Conservation (phyloP, 129 eudicot species). For the Helichrysum umbraculigerum region DNA sequence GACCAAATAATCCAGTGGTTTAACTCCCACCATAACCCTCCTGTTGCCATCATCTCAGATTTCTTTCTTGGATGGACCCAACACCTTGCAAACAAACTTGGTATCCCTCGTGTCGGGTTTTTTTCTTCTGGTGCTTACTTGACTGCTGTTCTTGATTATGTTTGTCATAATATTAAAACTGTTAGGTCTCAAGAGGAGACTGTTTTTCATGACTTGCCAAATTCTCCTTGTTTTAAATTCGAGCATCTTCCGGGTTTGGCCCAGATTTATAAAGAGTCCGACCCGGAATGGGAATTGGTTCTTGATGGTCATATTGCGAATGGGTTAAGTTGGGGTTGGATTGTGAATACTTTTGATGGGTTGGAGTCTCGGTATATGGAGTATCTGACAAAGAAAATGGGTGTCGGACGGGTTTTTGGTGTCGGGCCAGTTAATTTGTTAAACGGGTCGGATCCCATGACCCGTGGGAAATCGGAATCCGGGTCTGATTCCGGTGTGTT, state of each 20-base stretch:
- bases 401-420: slow-evolving; percentile 47
- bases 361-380: slow-evolving; percentile 51
- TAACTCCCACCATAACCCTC: slow-evolving; percentile 50
- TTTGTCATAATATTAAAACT: slow-evolving; percentile 26
- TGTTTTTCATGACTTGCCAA: slow-evolving; percentile 42
- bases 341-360: slow-evolving; percentile 56
- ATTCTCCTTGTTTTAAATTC: slow-evolving; percentile 40
- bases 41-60: slow-evolving; percentile 66
- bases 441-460: slow-evolving; percentile 6
- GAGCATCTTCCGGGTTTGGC: slow-evolving; percentile 56
- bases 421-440: slow-evolving; percentile 47
- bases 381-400: slow-evolving; percentile 27
- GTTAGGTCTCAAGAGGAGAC: slow-evolving; percentile 25
- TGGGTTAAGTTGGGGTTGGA: slow-evolving; percentile 55
- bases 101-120: slow-evolving; percentile 52
- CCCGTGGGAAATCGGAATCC: slow-evolving; percentile 12
- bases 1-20: slow-evolving; percentile 53
- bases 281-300: slow-evolving; percentile 44
- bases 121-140: slow-evolving; percentile 43
- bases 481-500: slow-evolving; percentile 26
- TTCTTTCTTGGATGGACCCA: slow-evolving; percentile 81
- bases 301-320: slow-evolving; percentile 38
- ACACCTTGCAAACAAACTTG: slow-evolving; percentile 39
- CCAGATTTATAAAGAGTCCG: slow-evolving; percentile 38
- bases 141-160: slow-evolving; percentile 22